Base-by-base conservation (phyloP, 2,329 filamentous ascomycete genomes). In the Xylariaceae sp. region DNA sequence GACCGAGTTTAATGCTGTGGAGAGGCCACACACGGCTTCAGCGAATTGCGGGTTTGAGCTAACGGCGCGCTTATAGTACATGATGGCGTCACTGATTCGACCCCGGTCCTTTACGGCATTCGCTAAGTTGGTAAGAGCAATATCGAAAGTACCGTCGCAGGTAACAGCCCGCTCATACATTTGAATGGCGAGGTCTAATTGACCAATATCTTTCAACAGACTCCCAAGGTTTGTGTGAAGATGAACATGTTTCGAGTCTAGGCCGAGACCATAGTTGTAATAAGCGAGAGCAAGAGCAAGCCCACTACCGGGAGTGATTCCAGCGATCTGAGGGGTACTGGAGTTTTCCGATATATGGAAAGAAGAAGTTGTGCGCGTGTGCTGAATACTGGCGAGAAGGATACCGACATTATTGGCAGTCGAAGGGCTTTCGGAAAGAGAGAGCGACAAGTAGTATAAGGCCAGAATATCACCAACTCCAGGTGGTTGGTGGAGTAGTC, bases 331-430 rank as follows among this genome's bases (percentile, higher is more conserved):
- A 11, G 77, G 78, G 17, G 79, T 70, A 23, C 66, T 63, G 7
- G 71, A 56, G 56, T 29, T 67, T 45, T 69, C 75, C 53, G 56
- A 67, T 52, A 61, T 66, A 19, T 69, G 66, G 4, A 64, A 65
- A 53, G 66, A 67, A 23, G 67, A 66, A 14, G 74, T 76, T 62
- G 75, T 73, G 21, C 76, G 74, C 7, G 77, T 72, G 66, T 96
- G 92, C 69, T 96, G 95, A 17, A 98, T 90, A 54, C 95, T 91
- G 4, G 95, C 95, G n/a, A 99, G 85, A 24, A 99, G 81, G 53
- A 99, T 99, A 3, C 95, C 95, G 11, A 99, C 93, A 71, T 99
- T 99, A 72, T 99, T 99, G 0, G 95, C 95, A 0, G 95, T 99
- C 0, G 95, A 99, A 2, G 95, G 95, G 67, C 95, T 98, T 44